Percentiles rank a stretch among this genome's conserved stretches.
Evolutionary conservation across 306 rosid species (phyloP).

Genomic region (Vigna mungo): DNA sequence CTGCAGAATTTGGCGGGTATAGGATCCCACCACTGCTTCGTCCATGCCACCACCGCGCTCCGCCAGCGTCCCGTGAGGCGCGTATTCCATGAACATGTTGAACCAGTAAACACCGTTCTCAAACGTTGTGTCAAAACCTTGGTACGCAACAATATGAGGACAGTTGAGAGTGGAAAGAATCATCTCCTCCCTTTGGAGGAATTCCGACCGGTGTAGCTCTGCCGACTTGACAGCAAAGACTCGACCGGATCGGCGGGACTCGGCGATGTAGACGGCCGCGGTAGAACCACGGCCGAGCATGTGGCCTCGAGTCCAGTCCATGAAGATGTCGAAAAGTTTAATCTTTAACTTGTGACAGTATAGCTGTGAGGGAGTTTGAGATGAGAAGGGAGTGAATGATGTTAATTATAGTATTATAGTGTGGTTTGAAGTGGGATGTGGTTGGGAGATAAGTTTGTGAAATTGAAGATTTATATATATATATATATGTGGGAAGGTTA

Average conservation of each 20-base stretch:
- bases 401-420: neutral
- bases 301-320: slow-evolving; percentile 80
- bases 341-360: neutral
- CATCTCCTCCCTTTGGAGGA: slow-evolving; percentile 60
- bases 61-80: slow-evolving; percentile 64
- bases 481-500: neutral
- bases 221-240: slow-evolving; percentile 69
- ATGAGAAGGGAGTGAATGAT: neutral
- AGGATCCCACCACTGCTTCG: slow-evolving; percentile 46
- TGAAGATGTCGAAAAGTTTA: slow-evolving; percentile 1
- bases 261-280: slow-evolving; percentile 69
- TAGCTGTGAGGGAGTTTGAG: neutral
- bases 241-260: slow-evolving; percentile 42
- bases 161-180: slow-evolving; percentile 62
- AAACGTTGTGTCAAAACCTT: slow-evolving; percentile 63
- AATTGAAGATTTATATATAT: neutral
- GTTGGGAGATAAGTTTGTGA: slow-evolving; percentile 29
- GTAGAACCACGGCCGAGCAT: slow-evolving; percentile 83
- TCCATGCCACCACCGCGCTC: slow-evolving; percentile 54
- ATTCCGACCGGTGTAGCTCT: slow-evolving; percentile 59
- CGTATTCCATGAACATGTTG: slow-evolving; percentile 81
- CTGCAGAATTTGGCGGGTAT: slow-evolving; percentile 62
- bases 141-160: slow-evolving; percentile 61
- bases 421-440: neutral
- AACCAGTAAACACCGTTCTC: slow-evolving; percentile 64